Evolutionary conservation across 1,139 yeast species (phyloP).

Genomic region (Yamadazyma conglobata): DNA sequence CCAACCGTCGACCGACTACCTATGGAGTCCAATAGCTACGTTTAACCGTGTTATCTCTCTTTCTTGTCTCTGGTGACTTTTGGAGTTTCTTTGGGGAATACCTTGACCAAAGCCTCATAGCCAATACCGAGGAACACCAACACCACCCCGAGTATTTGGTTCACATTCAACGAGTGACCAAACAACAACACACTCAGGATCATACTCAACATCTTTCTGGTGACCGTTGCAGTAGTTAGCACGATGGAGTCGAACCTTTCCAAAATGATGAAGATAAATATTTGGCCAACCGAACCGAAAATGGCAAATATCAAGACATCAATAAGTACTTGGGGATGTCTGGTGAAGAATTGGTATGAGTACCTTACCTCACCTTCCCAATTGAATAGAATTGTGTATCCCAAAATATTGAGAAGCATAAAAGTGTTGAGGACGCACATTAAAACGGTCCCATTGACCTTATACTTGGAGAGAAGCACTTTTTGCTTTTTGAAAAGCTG

Average conservation of each 20-base stretch:
- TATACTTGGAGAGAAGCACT: slow-evolving; percentile 8
- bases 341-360: slow-evolving; percentile 43
- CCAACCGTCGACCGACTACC: no score
- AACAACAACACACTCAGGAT: slow-evolving; percentile 79
- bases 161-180: slow-evolving; percentile 60
- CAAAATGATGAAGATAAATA: slow-evolving; percentile 81
- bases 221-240: slow-evolving; percentile 88
- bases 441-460: slow-evolving; percentile 66
- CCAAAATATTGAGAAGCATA: slow-evolving; percentile 38
- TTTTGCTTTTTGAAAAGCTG: slow-evolving; percentile 54
- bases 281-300: slow-evolving; percentile 90
- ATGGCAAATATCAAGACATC: slow-evolving; percentile 68
- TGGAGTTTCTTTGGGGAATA: not conserved
- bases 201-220: slow-evolving; percentile 96
- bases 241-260: slow-evolving; percentile 82
- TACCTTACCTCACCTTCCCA: slow-evolving; percentile 44
- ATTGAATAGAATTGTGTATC: slow-evolving; percentile 43
- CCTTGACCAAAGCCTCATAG: slow-evolving; percentile 21
- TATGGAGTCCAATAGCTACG: no score
- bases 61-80: not conserved
- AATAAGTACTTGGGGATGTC: slow-evolving; percentile 39
- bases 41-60: no score
- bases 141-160: slow-evolving; percentile 76
- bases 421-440: slow-evolving; percentile 79
- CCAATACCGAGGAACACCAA: slow-evolving; percentile 75